These are phyloP conservation scores for Excoecaria agallocha DNA, from an alignment of 345 rosid genomes.

Conservation along the genomic window DNA sequence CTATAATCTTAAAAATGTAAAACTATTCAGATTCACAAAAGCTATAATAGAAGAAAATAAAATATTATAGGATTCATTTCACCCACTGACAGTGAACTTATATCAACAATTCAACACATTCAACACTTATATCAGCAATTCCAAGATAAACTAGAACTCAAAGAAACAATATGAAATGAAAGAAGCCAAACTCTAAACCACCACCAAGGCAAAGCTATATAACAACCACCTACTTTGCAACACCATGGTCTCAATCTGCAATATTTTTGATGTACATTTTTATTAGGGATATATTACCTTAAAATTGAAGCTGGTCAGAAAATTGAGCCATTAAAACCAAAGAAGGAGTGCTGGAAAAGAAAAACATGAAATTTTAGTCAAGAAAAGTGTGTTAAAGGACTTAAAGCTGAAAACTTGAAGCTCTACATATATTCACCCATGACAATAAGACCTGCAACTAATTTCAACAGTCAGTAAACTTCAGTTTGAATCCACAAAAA, in stretches of 20 bases:
- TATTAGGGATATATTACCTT: not conserved
- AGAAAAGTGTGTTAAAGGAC: no score
- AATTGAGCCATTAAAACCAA: slow-evolving; percentile 79
- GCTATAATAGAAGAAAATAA: not conserved
- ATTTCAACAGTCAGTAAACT: not conserved
- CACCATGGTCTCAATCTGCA: not conserved
- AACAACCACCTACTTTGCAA: not conserved
- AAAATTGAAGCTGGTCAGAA: slow-evolving; percentile 40
- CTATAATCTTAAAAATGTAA: slow-evolving; percentile 52
- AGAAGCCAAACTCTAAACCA: no score
- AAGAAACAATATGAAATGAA: not conserved
- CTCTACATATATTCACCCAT: no score
- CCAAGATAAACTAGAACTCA: not conserved
- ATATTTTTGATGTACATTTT: not conserved
- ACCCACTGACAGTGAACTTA: not conserved
- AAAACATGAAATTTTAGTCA: no score
- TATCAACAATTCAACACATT: no score
- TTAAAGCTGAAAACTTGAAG: not conserved
- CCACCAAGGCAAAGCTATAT: not conserved
- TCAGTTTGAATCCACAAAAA: not conserved
- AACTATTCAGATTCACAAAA: slow-evolving; percentile 11
- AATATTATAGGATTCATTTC: not conserved
- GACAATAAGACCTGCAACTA: not conserved
- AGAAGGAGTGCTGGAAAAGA: slow-evolving; percentile 51
- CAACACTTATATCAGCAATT: no score